A percentile compares a stretch with the other conserved stretches of the same genome.
phyloP scores from a whole-genome alignment of 768 basidiomycete species.

The Leccinellum albellum region DNA sequence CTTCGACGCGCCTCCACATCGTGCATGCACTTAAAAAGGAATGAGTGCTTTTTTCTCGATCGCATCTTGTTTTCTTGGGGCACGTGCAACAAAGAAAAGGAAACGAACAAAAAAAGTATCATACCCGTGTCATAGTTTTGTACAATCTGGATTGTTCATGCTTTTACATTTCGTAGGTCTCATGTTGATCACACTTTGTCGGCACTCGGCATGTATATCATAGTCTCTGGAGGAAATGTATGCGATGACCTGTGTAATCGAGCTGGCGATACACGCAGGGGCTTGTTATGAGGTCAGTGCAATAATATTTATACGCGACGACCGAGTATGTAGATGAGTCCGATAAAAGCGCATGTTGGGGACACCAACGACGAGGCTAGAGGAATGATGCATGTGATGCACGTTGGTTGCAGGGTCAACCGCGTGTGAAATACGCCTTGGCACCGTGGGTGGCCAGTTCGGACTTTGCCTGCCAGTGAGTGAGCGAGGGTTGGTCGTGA shows the following conservation, averaged over 20 bases:
- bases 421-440: constrained; percentile 83
- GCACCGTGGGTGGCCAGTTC: constrained; percentile 84
- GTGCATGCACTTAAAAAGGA: constrained; percentile 46
- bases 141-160: constrained; percentile 73
- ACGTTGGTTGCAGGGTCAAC: constrained; percentile 39
- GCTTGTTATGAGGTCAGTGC: constrained; percentile 7
- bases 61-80: constrained; percentile 14
- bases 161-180: constrained; percentile 65
- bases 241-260: not conserved
- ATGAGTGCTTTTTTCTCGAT: constrained; percentile 1
- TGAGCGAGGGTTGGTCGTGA: constrained; percentile 3
- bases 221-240: not conserved
- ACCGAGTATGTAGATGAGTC: constrained; percentile 1
- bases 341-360: not conserved
- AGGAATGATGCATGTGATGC: constrained; percentile 2
- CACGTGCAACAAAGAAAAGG: constrained; percentile 15
- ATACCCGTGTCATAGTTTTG: constrained; percentile 18
- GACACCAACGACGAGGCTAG: not conserved
- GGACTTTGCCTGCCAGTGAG: constrained; percentile 60
- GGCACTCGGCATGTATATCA: constrained; percentile 7
- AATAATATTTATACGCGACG: constrained; percentile 12
- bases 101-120: constrained; percentile 24
- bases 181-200: constrained; percentile 4
- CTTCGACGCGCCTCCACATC: constrained; percentile 54
- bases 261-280: not conserved